phyloP scores from a whole-genome alignment of 2,329 filamentous ascomycete genomes.

The Apiospora phragmitis region DNA sequence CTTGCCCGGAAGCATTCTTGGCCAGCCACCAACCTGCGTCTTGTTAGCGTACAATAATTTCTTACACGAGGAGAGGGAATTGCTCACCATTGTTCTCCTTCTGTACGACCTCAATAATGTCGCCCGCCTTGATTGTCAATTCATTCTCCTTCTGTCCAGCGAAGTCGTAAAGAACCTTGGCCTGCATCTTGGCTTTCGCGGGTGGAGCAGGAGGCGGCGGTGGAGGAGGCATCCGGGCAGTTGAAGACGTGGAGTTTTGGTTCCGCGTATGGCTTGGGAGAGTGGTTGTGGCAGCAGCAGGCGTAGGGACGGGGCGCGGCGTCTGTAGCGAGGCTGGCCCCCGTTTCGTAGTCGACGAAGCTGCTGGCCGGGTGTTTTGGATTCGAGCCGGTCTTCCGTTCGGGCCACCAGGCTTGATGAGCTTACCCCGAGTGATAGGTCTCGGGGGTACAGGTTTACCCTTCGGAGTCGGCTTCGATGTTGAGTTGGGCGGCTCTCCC shows the following conservation, averaged over 20 bases:
- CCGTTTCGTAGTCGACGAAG: conserved; percentile 24
- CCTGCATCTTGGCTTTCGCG: conserved; percentile 70
- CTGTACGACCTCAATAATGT: conserved; percentile 85
- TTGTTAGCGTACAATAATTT: conserved; percentile 32
- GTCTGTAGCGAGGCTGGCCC: conserved; percentile 28
- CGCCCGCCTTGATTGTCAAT: conserved; percentile 75
- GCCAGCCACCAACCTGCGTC: conserved; percentile 90
- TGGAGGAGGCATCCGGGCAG: conserved; percentile 58
- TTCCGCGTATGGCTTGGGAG: conserved; percentile 56
- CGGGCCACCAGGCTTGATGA: conserved; percentile 88
- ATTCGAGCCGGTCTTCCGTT: conserved; percentile 76
- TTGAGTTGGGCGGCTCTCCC: conserved; percentile 80
- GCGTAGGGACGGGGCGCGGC: conserved; percentile 26
- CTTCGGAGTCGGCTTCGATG: conserved; percentile 82
- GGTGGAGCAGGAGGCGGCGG: conserved; percentile 68
- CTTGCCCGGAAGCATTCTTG: conserved; percentile 71
- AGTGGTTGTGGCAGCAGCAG: conserved; percentile 26
- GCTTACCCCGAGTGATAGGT: conserved; percentile 89
- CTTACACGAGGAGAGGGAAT: neutral
- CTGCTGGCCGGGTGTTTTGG: conserved; percentile 47
- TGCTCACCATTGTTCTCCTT: conserved; percentile 90
- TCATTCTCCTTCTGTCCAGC: conserved; percentile 82
- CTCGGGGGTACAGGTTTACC: conserved; percentile 83
- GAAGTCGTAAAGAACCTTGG: conserved; percentile 93
- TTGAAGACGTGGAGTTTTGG: conserved; percentile 50